phyloP scores from a whole-genome alignment of 768 basidiomycete species.

The Cystobasidiopsis lactophilus region DNA sequence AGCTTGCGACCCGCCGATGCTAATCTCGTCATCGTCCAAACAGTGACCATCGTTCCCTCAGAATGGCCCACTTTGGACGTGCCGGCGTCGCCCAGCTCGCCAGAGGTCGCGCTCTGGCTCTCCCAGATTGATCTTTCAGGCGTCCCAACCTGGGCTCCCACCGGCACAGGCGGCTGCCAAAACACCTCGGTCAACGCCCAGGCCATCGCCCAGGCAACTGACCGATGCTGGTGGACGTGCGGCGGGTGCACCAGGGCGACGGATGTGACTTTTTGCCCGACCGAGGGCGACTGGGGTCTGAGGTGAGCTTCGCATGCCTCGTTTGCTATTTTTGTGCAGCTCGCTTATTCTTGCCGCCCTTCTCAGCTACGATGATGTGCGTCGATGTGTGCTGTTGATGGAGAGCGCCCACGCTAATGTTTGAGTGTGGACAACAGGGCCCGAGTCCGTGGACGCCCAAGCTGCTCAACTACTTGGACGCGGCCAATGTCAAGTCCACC shows the following conservation, averaged over 20 bases:
- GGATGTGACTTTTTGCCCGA: constrained; percentile 56
- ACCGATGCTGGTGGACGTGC: constrained; percentile 81
- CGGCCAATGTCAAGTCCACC: constrained; percentile 46
- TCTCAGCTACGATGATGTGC: not conserved
- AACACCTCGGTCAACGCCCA: constrained; percentile 30
- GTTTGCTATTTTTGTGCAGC: not conserved
- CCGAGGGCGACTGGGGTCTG: constrained; percentile 36
- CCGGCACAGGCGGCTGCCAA: constrained; percentile 45
- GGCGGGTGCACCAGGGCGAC: constrained; percentile 44
- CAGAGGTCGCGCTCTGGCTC: constrained; percentile 52
- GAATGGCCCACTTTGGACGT: constrained; percentile 45
- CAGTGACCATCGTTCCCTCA: constrained; percentile 25
- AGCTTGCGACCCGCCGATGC: not conserved
- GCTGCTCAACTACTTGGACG: constrained; percentile 46
- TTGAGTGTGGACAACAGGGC: no score
- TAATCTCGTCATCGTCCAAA: not conserved
- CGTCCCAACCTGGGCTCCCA: constrained; percentile 45
- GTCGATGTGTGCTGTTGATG: no score
- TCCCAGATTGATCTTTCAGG: constrained; percentile 40
- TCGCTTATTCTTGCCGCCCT: not conserved
- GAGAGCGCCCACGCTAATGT: not conserved
- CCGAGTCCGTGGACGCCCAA: constrained; percentile 56
- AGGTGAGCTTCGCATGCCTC: constrained; percentile 22
- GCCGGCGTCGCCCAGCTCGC: constrained; percentile 38
- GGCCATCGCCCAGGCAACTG: constrained; percentile 32